A percentile compares a stretch with the other conserved stretches of the same genome.
phyloP scores from a whole-genome alignment of 2,329 filamentous ascomycete genomes.

The Colletotrichum coccodes region DNA sequence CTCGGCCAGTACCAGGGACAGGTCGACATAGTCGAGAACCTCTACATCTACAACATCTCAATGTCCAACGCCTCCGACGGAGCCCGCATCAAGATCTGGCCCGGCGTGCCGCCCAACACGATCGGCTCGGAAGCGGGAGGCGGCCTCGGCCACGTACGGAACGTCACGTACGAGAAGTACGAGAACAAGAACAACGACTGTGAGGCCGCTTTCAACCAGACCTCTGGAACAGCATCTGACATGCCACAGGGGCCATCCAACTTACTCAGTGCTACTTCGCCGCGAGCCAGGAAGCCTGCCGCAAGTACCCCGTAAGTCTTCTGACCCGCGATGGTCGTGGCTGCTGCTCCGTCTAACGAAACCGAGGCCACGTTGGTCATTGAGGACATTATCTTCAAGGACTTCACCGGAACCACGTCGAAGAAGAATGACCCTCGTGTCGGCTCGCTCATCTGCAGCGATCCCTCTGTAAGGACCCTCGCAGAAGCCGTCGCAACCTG shows the following conservation, averaged over 20 bases:
- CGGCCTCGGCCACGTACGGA: slow-evolving; percentile 66
- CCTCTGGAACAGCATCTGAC: not conserved
- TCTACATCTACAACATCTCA: slow-evolving; percentile 71
- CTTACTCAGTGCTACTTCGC: not conserved
- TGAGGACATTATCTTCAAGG: slow-evolving; percentile 5
- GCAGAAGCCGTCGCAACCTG: too few species aligned
- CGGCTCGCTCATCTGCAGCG: slow-evolving; percentile 17
- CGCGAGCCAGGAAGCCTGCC: not conserved
- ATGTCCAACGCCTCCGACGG: slow-evolving; percentile 71
- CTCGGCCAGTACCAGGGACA: slow-evolving; percentile 74
- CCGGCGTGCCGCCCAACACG: slow-evolving; percentile 53
- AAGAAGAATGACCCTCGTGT: slow-evolving; percentile 6
- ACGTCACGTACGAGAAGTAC: slow-evolving; percentile 74
- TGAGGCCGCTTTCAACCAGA: too few species aligned
- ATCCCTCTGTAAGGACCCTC: not conserved
- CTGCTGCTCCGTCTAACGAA: not conserved
- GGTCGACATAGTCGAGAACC: slow-evolving; percentile 75
- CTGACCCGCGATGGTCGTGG: not conserved
- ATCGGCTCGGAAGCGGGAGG: slow-evolving; percentile 65
- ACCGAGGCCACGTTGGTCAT: not conserved
- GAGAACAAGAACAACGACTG: slow-evolving; percentile 55
- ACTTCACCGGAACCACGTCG: slow-evolving; percentile 9
- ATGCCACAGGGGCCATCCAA: not conserved
- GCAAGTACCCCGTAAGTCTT: not conserved
- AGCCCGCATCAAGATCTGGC: slow-evolving; percentile 80